Conservation (phyloP, 805 yeast species). For the Yarrowia divulgata region DNA sequence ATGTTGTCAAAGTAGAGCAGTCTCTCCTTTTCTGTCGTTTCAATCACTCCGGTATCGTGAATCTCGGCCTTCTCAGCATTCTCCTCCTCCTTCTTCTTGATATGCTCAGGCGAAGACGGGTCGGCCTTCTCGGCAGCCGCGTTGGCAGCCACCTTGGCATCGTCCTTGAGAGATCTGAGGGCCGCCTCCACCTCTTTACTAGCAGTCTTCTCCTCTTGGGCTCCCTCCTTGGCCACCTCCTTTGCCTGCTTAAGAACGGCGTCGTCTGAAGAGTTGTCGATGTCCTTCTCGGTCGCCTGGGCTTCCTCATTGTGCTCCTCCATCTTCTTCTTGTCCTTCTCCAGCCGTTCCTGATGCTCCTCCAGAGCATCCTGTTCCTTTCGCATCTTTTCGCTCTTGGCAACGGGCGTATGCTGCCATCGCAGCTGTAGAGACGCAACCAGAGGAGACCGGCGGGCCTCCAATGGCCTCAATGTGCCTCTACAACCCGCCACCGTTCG, state of each 20-base stretch:
- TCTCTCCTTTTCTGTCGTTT: slow-evolving; percentile 42
- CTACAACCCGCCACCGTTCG: neutral
- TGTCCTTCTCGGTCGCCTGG: neutral
- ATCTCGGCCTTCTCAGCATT: slow-evolving; percentile 34
- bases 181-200: slow-evolving; percentile 9
- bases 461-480: slow-evolving; percentile 1
- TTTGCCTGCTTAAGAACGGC: neutral
- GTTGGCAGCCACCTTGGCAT: slow-evolving; percentile 1
- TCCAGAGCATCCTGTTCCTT: slow-evolving; percentile 33
- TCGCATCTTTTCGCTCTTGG: slow-evolving; percentile 32
- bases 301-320: neutral
- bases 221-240: neutral
- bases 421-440: neutral
- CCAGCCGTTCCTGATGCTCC: slow-evolving; percentile 26
- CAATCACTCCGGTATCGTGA: slow-evolving; percentile 46
- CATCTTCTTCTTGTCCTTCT: slow-evolving; percentile 16
- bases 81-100: slow-evolving; percentile 41
- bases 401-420: slow-evolving; percentile 32
- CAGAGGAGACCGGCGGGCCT: neutral
- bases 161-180: slow-evolving; percentile 1
- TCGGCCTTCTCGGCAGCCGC: neutral
- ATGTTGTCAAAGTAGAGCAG: slow-evolving; percentile 65
- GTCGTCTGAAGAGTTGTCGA: neutral
- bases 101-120: slow-evolving; percentile 31
- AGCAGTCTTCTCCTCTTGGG: neutral